phyloP scores from a whole-genome alignment of 164 flowering plant species.

The grape (Vitis vinifera) region ASM3070453v1 NC_081806.1:2758501-2759000 shows the following conservation, averaged over 20 bases:
- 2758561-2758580: constrained; percentile 97
- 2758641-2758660: constrained; percentile 72
- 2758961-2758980: constrained; percentile 22
- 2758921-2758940: constrained; percentile 87
- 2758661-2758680: constrained; percentile 63
- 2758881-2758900: constrained; percentile 69
- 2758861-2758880: constrained; percentile 66
- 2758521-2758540: constrained; percentile 61
- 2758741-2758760: constrained; percentile 81
- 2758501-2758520: constrained; percentile 79
- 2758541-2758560: constrained; percentile 29
- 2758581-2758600: constrained; percentile 90
- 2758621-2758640: constrained; percentile 91
- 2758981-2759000: too few relatives aligned
- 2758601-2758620: constrained; percentile 70
- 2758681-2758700: constrained; percentile 82
- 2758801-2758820: constrained; percentile 88
- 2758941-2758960: constrained; percentile 74
- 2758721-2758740: constrained; percentile 75
- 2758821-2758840: constrained; percentile 66
- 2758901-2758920: constrained; percentile 64
- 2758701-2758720: constrained; percentile 91
- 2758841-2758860: constrained; percentile 57
- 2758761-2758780: constrained; percentile 37
- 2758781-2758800: constrained; percentile 88